phyloP scores from a whole-genome alignment of 495 filamentous ascomycete species.

The Astrocystis sublimbata region DNA sequence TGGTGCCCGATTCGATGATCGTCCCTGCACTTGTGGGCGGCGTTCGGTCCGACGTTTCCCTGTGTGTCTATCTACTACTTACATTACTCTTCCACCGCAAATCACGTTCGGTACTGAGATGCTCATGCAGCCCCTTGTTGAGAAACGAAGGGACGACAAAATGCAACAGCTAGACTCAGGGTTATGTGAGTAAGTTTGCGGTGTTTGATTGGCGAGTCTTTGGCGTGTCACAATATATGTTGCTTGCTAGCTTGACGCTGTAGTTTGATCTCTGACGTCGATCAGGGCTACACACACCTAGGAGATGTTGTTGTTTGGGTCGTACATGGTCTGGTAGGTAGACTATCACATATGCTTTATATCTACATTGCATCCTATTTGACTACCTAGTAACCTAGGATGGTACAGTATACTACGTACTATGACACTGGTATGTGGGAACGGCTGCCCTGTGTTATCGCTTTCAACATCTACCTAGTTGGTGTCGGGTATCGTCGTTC shows the following conservation, averaged over 20 bases:
- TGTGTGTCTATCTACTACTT: too few relatives aligned
- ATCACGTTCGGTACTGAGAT: too few relatives aligned
- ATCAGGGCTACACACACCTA: background rate
- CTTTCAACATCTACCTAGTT: background rate
- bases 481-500: background rate
- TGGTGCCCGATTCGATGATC: too few relatives aligned
- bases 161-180: constrained; percentile 52
- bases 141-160: constrained; percentile 58
- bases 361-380: too few relatives aligned
- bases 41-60: too few relatives aligned
- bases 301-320: background rate
- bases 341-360: too few relatives aligned
- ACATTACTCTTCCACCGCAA: too few relatives aligned
- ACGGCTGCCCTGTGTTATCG: background rate
- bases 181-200: constrained; percentile 49
- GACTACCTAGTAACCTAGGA: too few relatives aligned
- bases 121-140: constrained; percentile 64
- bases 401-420: too few relatives aligned
- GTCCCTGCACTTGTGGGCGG: too few relatives aligned
- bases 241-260: background rate
- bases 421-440: background rate
- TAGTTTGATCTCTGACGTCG: background rate
- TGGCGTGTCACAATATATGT: background rate
- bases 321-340: background rate
- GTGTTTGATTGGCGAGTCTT: constrained; percentile 22